phyloP scores from a whole-genome alignment of 1,284 basidiomycete species.

The Boletellus sp. region DNA sequence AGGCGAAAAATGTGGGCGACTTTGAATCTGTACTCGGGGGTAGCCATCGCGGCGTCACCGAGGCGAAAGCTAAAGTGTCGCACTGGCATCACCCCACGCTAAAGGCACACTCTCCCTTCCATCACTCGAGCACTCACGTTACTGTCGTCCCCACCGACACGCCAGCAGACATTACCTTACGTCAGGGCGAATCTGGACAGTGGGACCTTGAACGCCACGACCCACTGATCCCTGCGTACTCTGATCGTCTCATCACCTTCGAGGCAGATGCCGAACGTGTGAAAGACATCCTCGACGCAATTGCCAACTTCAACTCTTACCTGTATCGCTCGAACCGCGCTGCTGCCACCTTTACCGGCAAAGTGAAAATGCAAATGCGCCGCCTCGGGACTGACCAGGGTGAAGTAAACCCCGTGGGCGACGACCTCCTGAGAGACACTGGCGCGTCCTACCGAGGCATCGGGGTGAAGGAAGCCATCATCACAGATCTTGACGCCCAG shows the following conservation, averaged over 20 bases:
- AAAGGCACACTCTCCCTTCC: constrained; percentile 10
- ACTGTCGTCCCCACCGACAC: constrained; percentile 7
- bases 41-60: neutral
- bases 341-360: constrained; percentile 11
- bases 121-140: neutral
- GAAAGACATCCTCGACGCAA: constrained; percentile 8
- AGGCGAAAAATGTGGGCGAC: neutral
- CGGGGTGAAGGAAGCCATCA: constrained; percentile 8
- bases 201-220: constrained; percentile 22
- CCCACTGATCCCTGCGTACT: constrained; percentile 7
- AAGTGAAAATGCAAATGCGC: constrained; percentile 10
- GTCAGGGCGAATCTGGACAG: neutral
- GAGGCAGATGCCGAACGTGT: constrained; percentile 1
- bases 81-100: constrained; percentile 15
- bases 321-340: constrained; percentile 14
- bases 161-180: constrained; percentile 10
- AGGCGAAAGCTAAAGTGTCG: constrained; percentile 13
- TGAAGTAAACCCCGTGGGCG: constrained; percentile 9
- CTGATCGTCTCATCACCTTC: constrained; percentile 4
- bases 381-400: neutral
- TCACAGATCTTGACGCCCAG: constrained; percentile 10
- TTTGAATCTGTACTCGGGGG: constrained; percentile 11
- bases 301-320: constrained; percentile 23
- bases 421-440: constrained; percentile 9
- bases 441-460: constrained; percentile 3